Conservation (phyloP, 768 basidiomycete genomes). For the Pleurotus eryngii region DNA sequence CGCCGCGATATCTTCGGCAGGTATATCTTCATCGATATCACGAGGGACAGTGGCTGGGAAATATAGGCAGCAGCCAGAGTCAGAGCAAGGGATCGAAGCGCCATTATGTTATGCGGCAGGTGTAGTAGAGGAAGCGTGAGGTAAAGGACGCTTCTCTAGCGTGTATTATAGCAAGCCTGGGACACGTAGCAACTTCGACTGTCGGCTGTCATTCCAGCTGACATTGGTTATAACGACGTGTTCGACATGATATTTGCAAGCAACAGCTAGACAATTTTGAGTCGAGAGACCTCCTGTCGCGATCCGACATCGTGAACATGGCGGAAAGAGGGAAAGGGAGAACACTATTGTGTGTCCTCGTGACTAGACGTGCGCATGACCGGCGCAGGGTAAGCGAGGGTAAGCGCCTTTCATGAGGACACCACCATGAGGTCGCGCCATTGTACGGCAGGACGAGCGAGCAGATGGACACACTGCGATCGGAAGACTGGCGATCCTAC, state of each 20-base stretch:
- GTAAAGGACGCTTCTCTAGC: neutral
- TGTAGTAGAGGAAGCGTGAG: constrained; percentile 13
- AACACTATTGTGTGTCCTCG: too few species aligned
- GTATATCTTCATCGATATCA: constrained; percentile 21
- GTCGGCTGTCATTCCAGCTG: constrained; percentile 2
- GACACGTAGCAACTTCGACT: neutral
- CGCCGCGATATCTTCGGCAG: constrained; percentile 27
- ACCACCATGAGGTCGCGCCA: too few species aligned
- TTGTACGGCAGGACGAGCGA: neutral
- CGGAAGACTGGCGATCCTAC: neutral
- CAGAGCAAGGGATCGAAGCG: constrained; percentile 3
- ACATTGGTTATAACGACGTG: neutral
- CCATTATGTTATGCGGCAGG: neutral
- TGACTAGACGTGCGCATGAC: too few species aligned
- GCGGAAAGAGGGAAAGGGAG: too few species aligned
- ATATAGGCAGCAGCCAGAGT: neutral
- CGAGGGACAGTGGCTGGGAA: neutral
- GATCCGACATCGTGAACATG: too few species aligned
- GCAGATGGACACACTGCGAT: neutral
- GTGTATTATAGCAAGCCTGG: neutral
- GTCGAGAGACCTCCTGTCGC: too few species aligned
- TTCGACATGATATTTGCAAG: neutral
- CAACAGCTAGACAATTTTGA: neutral
- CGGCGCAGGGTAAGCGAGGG: too few species aligned
- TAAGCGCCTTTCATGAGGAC: too few species aligned